Conservation (phyloP, 768 basidiomycete genomes). For the Rhodotorula sphaerocarpa region DNA sequence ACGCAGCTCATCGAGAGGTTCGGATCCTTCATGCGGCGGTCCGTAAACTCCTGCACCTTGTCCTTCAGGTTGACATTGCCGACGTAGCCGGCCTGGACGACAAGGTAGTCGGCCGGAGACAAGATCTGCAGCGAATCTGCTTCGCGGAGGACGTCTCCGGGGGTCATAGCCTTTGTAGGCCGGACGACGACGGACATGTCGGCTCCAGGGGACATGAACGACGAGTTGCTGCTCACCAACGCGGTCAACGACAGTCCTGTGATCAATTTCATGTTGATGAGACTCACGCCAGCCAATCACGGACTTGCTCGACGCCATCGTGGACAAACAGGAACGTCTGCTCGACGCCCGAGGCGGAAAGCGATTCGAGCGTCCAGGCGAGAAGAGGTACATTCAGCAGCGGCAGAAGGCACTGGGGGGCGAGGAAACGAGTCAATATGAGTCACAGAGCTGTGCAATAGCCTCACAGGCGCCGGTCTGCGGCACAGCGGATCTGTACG, state of each 20-base stretch:
- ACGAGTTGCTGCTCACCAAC: constrained; percentile 5
- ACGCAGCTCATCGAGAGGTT: constrained; percentile 77
- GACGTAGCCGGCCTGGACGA: constrained; percentile 84
- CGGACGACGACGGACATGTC: constrained; percentile 79
- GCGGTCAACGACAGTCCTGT: constrained; percentile 1
- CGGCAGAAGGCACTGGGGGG: constrained; percentile 70
- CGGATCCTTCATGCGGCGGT: constrained; percentile 77
- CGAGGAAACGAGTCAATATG: no score
- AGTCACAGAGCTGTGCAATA: no score
- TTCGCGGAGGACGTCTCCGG: constrained; percentile 86
- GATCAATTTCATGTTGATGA: background rate
- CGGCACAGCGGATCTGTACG: background rate
- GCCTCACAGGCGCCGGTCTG: no score
- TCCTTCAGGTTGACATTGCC: constrained; percentile 70
- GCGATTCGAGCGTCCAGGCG: constrained; percentile 93
- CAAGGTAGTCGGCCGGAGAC: constrained; percentile 71
- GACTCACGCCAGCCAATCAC: constrained; percentile 70
- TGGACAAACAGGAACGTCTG: constrained; percentile 93
- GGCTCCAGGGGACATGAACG: constrained; percentile 49
- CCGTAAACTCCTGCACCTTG: constrained; percentile 47
- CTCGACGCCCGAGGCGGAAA: constrained; percentile 88
- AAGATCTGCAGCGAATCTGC: constrained; percentile 86
- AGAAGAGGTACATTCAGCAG: constrained; percentile 87
- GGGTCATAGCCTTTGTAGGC: constrained; percentile 75
- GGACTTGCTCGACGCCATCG: constrained; percentile 78